Base-by-base conservation (phyloP, 768 basidiomycete genomes). In the Hygrophoropsis aurantiaca region DNA sequence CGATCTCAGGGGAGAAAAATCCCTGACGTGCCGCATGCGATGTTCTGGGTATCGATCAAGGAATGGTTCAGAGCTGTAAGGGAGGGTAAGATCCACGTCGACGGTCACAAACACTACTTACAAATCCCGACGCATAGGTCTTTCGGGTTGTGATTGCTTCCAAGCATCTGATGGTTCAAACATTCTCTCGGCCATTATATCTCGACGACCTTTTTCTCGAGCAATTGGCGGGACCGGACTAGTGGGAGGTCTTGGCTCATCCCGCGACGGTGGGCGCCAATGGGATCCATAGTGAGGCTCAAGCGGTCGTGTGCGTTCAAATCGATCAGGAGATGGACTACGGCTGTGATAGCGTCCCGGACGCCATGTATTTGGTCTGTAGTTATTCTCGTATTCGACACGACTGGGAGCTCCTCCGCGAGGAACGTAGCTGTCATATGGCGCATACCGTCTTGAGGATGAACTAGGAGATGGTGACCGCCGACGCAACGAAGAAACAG, bases 131-230 rank as follows among this genome's bases (percentile, higher is more conserved):
- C 74, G 68, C 27, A 42, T 24, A 24, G 70, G 58, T 54, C 74
- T 72, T 56, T 81, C 79, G 40, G 57, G 57, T 54, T 80, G 80
- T 8, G 67, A 64, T 53, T 84, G 78, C 59, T 82, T 85, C 87
- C 87, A 88, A 25, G 71, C 66, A 16, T 85, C 82, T 26, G 84
- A 85, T 25, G 87, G 85, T 59, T 89, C 87, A 58, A 88, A 82
- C 72, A 82, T 79, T 53, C 84, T 73, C 49, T 77, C 69, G 11
- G 73, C 68, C 39, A 71, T 63, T 47, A 60, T 63, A 47, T 74
- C 73, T 42, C 70, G 67, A 47, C 63, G 60, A 37, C 33, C 56
- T 52, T 65, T 63, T 42, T 60, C 58, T 65, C 61, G 50, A 5
- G 39, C 19, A 44, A 44, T 26, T 18, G 37, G 60, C 44, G 61